Conservation (phyloP, 2,329 filamentous ascomycete species). For the Paraphoma chrysanthemicola region DNA sequence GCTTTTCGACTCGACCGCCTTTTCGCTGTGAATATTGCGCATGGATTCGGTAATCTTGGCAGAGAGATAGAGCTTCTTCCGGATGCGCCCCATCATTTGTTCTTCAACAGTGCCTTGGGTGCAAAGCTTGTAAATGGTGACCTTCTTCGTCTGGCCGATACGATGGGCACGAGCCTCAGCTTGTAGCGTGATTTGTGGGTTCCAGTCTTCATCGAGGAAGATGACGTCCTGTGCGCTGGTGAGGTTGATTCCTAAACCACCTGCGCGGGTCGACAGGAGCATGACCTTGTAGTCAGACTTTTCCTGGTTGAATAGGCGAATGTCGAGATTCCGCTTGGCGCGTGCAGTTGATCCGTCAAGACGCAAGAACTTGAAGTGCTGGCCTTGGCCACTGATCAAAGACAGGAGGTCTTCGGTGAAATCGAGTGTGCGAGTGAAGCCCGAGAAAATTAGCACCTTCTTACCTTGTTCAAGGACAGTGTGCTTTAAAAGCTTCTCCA, state of each 20-base stretch:
- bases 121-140: slow-evolving; percentile 64
- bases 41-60: slow-evolving; percentile 67
- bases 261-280: slow-evolving; percentile 63
- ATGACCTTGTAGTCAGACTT: slow-evolving; percentile 59
- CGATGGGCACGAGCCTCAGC: slow-evolving; percentile 63
- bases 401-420: slow-evolving; percentile 60
- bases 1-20: slow-evolving; percentile 32
- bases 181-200: slow-evolving; percentile 61
- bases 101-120: slow-evolving; percentile 65
- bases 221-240: slow-evolving; percentile 62
- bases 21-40: slow-evolving; percentile 58
- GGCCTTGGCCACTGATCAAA: slow-evolving; percentile 51
- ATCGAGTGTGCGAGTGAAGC: slow-evolving; percentile 60
- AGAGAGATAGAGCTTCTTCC: slow-evolving; percentile 68
- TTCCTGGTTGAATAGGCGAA: slow-evolving; percentile 60
- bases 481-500: slow-evolving; percentile 60
- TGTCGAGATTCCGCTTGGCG: slow-evolving; percentile 59
- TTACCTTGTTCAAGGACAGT: slow-evolving; percentile 58
- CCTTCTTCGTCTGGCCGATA: slow-evolving; percentile 62
- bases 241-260: slow-evolving; percentile 63
- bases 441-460: slow-evolving; percentile 65
- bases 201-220: slow-evolving; percentile 65
- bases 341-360: slow-evolving; percentile 59
- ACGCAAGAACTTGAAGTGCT: slow-evolving; percentile 55
- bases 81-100: slow-evolving; percentile 65